Evolutionary conservation across 345 rosid genomes (phyloP).

Genomic region (Cardiospermum halicacabum): DNA sequence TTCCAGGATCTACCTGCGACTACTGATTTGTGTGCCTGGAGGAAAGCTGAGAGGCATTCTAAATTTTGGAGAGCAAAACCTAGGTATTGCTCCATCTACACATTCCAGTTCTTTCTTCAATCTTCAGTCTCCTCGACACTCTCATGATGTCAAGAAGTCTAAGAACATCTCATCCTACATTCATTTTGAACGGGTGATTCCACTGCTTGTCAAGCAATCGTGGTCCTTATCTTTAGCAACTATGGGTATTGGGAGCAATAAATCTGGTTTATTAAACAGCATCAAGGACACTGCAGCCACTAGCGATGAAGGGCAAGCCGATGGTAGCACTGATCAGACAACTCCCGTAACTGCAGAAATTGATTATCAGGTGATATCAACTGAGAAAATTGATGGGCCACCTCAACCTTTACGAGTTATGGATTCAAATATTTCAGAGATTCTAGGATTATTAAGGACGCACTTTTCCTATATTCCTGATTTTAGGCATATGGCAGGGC

Average conservation of each 20-base stretch:
- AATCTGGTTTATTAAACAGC: conserved; percentile 37
- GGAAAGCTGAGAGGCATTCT: conserved; percentile 60
- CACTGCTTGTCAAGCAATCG: conserved; percentile 74
- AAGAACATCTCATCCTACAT: conserved; percentile 56
- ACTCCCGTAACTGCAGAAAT: conserved; percentile 32
- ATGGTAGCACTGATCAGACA: conserved; percentile 28
- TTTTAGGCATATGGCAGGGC: conserved; percentile 65
- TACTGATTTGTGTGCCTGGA: conserved; percentile 87
- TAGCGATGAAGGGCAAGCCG: conserved; percentile 39
- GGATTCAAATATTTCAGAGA: conserved; percentile 80
- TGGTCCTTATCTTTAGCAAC: conserved; percentile 80
- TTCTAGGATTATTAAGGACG: conserved; percentile 59
- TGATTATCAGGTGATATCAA: conserved; percentile 34
- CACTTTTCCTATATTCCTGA: conserved; percentile 89
- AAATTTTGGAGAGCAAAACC: conserved; percentile 61
- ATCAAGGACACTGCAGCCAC: conserved; percentile 39
- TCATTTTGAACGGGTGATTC: conserved; percentile 57
- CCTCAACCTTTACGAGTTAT: conserved; percentile 68
- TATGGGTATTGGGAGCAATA: conserved; percentile 37
- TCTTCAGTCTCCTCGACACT: conserved; percentile 54
- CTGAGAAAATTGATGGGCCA: conserved; percentile 31
- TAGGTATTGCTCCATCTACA: conserved; percentile 59
- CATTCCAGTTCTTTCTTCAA: conserved; percentile 63
- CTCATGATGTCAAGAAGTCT: conserved; percentile 55
- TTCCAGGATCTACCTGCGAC: conserved; percentile 83